Evolutionary conservation across 2,329 filamentous ascomycete genomes (phyloP).

Genomic region (Colletotrichum liriopes): DNA sequence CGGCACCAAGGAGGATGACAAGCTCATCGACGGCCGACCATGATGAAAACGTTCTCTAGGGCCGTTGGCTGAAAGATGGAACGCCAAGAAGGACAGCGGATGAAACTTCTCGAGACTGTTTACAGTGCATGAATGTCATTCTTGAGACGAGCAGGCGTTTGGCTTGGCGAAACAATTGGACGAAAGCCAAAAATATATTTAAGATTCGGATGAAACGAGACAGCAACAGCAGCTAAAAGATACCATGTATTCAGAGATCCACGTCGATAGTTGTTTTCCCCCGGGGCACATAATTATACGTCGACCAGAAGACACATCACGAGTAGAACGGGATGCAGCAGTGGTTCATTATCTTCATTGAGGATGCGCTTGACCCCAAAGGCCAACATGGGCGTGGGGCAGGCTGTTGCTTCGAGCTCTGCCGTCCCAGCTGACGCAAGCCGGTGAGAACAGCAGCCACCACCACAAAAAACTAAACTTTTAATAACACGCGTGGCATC

Average conservation of each 20-base stretch:
- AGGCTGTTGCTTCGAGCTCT: neutral
- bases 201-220: conserved; percentile 34
- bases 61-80: neutral
- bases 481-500: conserved; percentile 22
- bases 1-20: conserved; percentile 57
- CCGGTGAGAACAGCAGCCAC: neutral
- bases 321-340: neutral
- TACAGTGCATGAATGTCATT: neutral
- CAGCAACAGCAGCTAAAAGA: conserved; percentile 4
- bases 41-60: neutral
- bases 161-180: conserved; percentile 29
- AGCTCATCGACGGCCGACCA: conserved; percentile 57
- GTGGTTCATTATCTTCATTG: conserved; percentile 10
- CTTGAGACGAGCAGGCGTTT: conserved; percentile 39
- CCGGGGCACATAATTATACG: neutral
- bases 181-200: conserved; percentile 12
- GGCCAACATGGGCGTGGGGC: no score
- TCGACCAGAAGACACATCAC: neutral
- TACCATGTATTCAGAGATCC: neutral
- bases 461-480: conserved; percentile 15
- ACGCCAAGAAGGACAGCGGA: conserved; percentile 24
- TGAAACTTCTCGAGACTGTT: neutral
- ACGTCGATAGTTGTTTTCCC: neutral
- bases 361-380: conserved; percentile 2
- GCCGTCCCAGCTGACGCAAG: neutral